Base-by-base conservation (phyloP, 257 asterid species). In the Lantana camara region DNA sequence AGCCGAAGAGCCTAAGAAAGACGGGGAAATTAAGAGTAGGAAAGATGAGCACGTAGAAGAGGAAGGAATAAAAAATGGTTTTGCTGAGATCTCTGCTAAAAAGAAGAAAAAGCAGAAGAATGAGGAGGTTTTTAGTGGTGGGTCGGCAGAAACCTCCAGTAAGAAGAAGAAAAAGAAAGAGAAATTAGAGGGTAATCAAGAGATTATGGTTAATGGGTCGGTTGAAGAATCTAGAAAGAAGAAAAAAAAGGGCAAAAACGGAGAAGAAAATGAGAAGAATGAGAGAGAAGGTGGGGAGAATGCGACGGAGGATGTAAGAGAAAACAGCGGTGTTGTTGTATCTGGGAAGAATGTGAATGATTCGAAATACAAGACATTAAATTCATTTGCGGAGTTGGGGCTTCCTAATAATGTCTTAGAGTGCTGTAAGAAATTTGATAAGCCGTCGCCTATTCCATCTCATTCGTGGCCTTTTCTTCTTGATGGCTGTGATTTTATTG, bases 401-500 rank as follows among this genome's bases (percentile, higher is more conserved):
- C 88, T 90, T 23, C 79, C 95, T 10, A 66, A 32, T 15, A 76
- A 84, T 22, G 91, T 90, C 5, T 58, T 94, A 66, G 90, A 90
- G 17, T 90, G 95, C 76, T 94, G 99, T 73, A 94, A 86, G 80
- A 77, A 75, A 29, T 94, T 94, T 23, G 86, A 79, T 57, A 88
- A 80, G 76, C 99, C 98, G 0, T 94, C 98, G 24, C 99, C 99
- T 3, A 94, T 94, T 73, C 99, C 90, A 52, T 77, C 98, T 17
- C 84, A 94, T 70, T 78, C 98, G 0, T 94, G 99, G 97, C 96
- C 93, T n/a, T 94, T 86, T 71, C 90, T 94, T 35, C 85, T 94
- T 29, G 82, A 88, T 35, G 96, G 95, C 24, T 95, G 96, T 1
- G 99, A 94, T 79, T 83, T 94, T 45, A 94, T 94, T 63, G 99